These are phyloP conservation scores for Colletotrichum tanaceti DNA, from an alignment of 2,329 filamentous ascomycete species.

Conservation along the genomic window DNA sequence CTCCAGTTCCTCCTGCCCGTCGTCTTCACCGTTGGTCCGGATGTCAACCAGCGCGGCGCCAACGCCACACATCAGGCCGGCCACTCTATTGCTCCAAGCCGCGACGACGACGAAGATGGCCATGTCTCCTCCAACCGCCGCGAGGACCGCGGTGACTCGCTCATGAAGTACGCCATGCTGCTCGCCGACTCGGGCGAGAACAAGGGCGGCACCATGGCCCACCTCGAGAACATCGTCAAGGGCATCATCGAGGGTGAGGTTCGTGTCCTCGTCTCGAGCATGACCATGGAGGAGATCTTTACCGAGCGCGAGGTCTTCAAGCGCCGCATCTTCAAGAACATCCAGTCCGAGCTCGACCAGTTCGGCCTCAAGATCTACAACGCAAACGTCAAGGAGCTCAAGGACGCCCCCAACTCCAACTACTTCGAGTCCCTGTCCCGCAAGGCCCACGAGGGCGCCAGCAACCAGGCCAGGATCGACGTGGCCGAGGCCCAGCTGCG, in stretches of 20 bases:
- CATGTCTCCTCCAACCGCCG: conserved; percentile 45
- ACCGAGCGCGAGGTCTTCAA: conserved; percentile 82
- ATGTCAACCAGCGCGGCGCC: conserved; percentile 71
- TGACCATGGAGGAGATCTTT: conserved; percentile 96
- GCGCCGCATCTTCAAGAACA: conserved; percentile 77
- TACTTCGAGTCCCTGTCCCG: conserved; percentile 86
- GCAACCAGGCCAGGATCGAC: conserved; percentile 79
- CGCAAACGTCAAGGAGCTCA: conserved; percentile 86
- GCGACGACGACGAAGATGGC: conserved; percentile 40
- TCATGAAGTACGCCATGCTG: conserved; percentile 86
- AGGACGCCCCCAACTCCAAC: conserved; percentile 82
- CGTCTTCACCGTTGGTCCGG: conserved; percentile 87
- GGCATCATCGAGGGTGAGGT: conserved; percentile 92
- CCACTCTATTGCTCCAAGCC: conserved; percentile 35
- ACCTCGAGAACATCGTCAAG: conserved; percentile 87
- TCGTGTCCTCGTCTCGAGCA: conserved; percentile 82
- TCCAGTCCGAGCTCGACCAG: conserved; percentile 82
- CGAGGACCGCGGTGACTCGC: conserved; percentile 68
- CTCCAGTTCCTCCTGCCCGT: conserved; percentile 84
- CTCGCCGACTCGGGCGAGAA: conserved; percentile 74
- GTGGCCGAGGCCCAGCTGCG: conserved; percentile 72
- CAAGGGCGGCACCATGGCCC: conserved; percentile 59
- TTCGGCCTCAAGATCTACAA: conserved; percentile 81
- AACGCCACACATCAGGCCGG: conserved; percentile 49
- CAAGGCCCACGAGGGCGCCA: conserved; percentile 87